phyloP scores from a whole-genome alignment of 805 yeast species.

The Barnettozyma californica region DNA sequence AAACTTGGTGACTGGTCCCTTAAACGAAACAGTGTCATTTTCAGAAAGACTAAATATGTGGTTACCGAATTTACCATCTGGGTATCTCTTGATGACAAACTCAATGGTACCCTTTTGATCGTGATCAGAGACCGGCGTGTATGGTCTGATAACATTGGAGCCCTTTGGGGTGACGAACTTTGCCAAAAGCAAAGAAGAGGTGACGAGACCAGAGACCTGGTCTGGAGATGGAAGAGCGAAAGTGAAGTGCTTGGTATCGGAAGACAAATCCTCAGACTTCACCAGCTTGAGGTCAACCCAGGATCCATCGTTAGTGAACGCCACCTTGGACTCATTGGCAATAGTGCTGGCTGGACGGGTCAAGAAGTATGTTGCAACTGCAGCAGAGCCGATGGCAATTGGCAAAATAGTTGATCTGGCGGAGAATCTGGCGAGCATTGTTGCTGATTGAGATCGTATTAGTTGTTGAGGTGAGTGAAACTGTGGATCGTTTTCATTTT shows the following conservation, averaged over 20 bases:
- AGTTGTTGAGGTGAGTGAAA: background rate
- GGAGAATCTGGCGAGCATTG: conserved; percentile 21
- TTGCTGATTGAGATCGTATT: background rate
- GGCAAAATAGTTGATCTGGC: conserved; percentile 29
- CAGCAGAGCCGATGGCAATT: conserved; percentile 43
- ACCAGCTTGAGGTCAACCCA: conserved; percentile 67
- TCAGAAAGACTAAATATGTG: conserved; percentile 67
- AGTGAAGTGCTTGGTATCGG: conserved; percentile 61
- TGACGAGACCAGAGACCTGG: conserved; percentile 66
- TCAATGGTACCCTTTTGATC: conserved; percentile 70
- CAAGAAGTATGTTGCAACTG: conserved; percentile 32
- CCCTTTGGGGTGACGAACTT: conserved; percentile 84
- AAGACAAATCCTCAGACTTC: conserved; percentile 44
- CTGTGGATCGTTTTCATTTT: background rate
- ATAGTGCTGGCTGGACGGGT: conserved; percentile 26
- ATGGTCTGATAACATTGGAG: conserved; percentile 68
- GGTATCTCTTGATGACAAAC: conserved; percentile 79
- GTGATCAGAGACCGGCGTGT: conserved; percentile 76
- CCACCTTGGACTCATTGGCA: conserved; percentile 35
- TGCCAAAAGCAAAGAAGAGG: conserved; percentile 77
- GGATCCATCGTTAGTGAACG: conserved; percentile 57
- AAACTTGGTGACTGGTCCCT: conserved; percentile 93
- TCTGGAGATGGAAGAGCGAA: conserved; percentile 66
- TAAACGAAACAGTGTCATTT: conserved; percentile 80
- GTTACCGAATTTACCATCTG: conserved; percentile 75